These are phyloP conservation scores for Backusella luteola DNA, from an alignment of 192 early-diverging fungal species.

Conservation along the genomic window DNA sequence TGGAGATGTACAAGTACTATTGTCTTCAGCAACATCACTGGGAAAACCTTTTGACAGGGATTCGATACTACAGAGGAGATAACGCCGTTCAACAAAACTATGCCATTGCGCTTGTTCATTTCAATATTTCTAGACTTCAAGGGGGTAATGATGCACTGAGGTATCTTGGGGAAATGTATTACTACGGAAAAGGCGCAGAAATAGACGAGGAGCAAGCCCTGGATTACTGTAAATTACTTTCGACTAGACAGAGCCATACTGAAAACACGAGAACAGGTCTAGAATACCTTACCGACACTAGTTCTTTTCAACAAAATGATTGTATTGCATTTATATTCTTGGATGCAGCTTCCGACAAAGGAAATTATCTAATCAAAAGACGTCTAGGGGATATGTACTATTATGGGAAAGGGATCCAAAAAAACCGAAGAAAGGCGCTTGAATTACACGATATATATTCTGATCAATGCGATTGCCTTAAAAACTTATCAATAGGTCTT, in stretches of 20 bases:
- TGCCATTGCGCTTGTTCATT: background rate
- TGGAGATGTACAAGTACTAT: background rate
- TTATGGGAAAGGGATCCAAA: background rate
- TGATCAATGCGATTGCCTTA: background rate
- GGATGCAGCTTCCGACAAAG: background rate
- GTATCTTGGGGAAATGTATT: background rate
- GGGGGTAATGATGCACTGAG: background rate
- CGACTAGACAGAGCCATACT: background rate
- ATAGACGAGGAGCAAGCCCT: background rate
- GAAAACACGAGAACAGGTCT: background rate
- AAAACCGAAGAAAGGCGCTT: background rate
- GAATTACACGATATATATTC: background rate
- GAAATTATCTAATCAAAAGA: background rate
- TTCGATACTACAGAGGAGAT: background rate
- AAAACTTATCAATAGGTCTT: background rate
- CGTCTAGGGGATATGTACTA: background rate
- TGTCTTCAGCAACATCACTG: background rate
- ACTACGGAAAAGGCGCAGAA: background rate
- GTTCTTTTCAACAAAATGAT: background rate
- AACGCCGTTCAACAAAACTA: background rate
- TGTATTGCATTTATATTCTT: background rate
- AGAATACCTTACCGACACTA: background rate
- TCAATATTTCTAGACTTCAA: background rate
- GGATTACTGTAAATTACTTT: background rate
- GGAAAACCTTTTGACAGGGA: background rate